Conservation (phyloP, 2,329 filamentous ascomycete genomes). For the Cytospora schulzeri region DNA sequence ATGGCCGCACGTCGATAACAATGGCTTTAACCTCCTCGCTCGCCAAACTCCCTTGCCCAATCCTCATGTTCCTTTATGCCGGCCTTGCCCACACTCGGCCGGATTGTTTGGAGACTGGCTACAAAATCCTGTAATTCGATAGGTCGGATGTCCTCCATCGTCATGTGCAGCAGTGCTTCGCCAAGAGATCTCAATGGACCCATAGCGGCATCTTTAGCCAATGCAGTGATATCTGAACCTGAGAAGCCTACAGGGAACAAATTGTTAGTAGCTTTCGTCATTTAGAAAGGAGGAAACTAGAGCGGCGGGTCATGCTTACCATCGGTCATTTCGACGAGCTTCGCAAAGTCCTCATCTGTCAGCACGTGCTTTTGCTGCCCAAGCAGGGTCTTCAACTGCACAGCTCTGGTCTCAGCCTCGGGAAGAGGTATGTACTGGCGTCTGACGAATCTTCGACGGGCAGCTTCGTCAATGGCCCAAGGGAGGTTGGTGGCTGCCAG, state of each 20-base stretch:
- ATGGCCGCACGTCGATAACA: not conserved
- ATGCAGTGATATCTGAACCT: slow-evolving; percentile 91
- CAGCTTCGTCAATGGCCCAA: slow-evolving; percentile 97
- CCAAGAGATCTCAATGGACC: slow-evolving; percentile 87
- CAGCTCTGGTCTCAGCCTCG: slow-evolving; percentile 76
- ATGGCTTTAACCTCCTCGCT: slow-evolving; percentile 70
- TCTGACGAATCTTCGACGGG: slow-evolving; percentile 84
- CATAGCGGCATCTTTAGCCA: slow-evolving; percentile 98
- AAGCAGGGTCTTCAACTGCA: slow-evolving; percentile 77
- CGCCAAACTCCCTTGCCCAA: slow-evolving; percentile 92
- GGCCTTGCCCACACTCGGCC: slow-evolving; percentile 84
- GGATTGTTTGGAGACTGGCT: slow-evolving; percentile 79
- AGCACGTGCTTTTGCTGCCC: slow-evolving; percentile 86
- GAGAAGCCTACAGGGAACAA: slow-evolving; percentile 80
- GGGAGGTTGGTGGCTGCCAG: slow-evolving; percentile 94
- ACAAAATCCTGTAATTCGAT: slow-evolving; percentile 84
- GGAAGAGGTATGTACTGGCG: slow-evolving; percentile 95
- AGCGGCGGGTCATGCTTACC: slow-evolving; percentile 56
- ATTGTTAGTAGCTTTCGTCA: slow-evolving; percentile 9
- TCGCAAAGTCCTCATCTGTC: slow-evolving; percentile 68
- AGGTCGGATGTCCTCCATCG: slow-evolving; percentile 89
- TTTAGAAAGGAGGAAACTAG: too few relatives aligned
- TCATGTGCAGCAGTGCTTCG: slow-evolving; percentile 85
- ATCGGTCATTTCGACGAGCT: slow-evolving; percentile 79
- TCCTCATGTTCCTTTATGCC: slow-evolving; percentile 89